Evolutionary conservation across 108 stramenopile species (phyloP).

Genomic region (Cyclotella choctawhatcheeana): DNA sequence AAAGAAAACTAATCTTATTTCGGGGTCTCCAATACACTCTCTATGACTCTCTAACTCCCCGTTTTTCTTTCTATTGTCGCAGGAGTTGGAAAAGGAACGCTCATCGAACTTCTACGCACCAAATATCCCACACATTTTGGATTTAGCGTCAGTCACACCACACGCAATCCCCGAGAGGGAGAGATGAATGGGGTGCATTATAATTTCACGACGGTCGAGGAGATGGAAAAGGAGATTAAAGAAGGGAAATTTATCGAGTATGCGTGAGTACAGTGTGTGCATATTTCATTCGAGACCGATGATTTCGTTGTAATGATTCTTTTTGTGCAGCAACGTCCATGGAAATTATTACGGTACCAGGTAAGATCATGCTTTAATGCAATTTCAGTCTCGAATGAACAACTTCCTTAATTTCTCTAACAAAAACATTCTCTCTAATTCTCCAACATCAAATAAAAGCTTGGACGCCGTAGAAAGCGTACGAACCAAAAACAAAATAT

Average conservation of each 20-base stretch:
- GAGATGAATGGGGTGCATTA: constrained; percentile 93
- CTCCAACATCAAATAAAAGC: constrained; percentile 7
- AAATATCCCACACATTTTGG: constrained; percentile 57
- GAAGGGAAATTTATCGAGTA: constrained; percentile 87
- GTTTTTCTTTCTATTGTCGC: not conserved
- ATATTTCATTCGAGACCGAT: no score
- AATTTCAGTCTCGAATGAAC: not conserved
- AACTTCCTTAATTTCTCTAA: not conserved
- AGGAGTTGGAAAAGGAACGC: constrained; percentile 59
- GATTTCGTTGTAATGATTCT: not conserved
- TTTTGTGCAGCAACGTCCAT: constrained; percentile 70
- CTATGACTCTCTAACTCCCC: not conserved
- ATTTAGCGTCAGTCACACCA: constrained; percentile 96
- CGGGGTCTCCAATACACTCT: not conserved
- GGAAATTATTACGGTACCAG: constrained; percentile 95
- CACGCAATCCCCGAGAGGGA: constrained; percentile 90
- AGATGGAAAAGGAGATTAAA: constrained; percentile 88
- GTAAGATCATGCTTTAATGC: not conserved
- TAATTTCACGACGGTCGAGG: constrained; percentile 87
- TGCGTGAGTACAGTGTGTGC: constrained; percentile 51
- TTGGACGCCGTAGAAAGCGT: constrained; percentile 90
- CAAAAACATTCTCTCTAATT: not conserved
- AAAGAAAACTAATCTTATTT: no score
- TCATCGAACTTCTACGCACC: constrained; percentile 80
- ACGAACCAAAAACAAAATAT: constrained; percentile 79